Base-by-base conservation (phyloP, 345 rosid species). In the Atalantia buxifolia region DNA sequence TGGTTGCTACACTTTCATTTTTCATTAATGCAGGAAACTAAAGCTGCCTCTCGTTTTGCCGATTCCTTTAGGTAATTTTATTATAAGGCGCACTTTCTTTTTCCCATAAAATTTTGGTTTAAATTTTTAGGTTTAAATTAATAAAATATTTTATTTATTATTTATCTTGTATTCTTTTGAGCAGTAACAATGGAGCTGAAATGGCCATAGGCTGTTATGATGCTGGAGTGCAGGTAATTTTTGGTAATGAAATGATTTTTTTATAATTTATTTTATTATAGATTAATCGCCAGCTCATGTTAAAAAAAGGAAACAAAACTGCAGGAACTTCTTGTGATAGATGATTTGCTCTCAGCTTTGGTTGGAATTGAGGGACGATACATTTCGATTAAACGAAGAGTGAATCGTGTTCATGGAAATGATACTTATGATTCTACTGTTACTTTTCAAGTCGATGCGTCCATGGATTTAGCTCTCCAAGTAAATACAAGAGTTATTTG, bases 321-420 rank as follows among this genome's bases (percentile, higher is more conserved):
- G 60, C 79, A 96, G 99, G 99, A 96, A 82, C 95, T 96, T 66
- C 84, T 96, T 30, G 93, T 93, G 84, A 88, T 94, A 69, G 97
- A 96, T 78, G 99, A 96, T 86, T 90, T 94, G 78, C 83, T 96
- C 70, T 91, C 90, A 80, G 98, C 94, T 50, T 84, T 96, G 94
- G 95, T 92, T 78, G 99, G 98, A 81, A 87, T 92, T 79, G 99
- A 96, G 88, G 99, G 99, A 76, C 83, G 92, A 45, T 92, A 92
- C 79, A 89, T 94, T 81, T 96, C 94, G 27, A 92, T 94, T 74
- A 91, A 76, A 75, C 79, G 89, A 86, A 70, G 83, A 48, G 90
- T 82, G 36, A 94, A 92, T 74, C 89, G 88, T n/a, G 86, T 22
- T 13, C 71, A 93, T 85, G 80, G 91, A 85, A 74, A 40, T 18